phyloP scores from a whole-genome alignment of 2,329 filamentous ascomycete species.

The Penicillium vulpinum region DNA sequence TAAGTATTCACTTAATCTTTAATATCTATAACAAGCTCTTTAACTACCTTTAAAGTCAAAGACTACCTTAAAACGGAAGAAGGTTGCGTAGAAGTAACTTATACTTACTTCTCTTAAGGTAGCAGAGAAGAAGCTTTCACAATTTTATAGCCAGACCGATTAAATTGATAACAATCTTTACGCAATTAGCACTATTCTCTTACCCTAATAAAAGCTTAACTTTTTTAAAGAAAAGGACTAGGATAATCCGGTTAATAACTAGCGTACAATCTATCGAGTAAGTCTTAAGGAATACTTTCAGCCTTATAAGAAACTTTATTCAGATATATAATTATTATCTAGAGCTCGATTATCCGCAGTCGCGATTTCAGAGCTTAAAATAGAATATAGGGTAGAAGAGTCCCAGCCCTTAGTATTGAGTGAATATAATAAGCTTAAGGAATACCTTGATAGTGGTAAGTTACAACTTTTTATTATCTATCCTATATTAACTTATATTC shows the following conservation, averaged over 20 bases:
- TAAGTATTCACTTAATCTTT: not conserved
- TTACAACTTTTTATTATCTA: not conserved
- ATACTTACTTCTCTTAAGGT: conserved; percentile 12
- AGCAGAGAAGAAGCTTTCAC: conserved; percentile 9
- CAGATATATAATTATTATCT: not conserved
- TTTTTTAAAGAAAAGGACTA: conserved; percentile 12
- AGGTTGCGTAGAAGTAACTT: conserved; percentile 10
- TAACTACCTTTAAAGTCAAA: conserved; percentile 11
- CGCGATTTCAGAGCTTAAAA: not conserved
- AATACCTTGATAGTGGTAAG: not conserved
- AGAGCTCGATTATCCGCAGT: not conserved
- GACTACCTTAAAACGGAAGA: conserved; percentile 7
- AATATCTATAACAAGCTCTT: conserved; percentile 17
- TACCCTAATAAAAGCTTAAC: conserved; percentile 8
- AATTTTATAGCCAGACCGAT: conserved; percentile 10
- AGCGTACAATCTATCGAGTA: not conserved
- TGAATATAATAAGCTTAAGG: not conserved
- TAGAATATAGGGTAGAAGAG: not conserved
- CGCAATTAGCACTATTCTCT: conserved; percentile 11
- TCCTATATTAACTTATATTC: not conserved
- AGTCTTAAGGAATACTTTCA: not conserved
- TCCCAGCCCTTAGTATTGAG: not conserved
- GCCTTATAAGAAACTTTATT: not conserved
- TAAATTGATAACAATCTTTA: not conserved
- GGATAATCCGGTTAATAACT: conserved; percentile 2